Base-by-base conservation (phyloP, 352 stramenopile genomes). In the Globisporangium megalacanthum region DNA sequence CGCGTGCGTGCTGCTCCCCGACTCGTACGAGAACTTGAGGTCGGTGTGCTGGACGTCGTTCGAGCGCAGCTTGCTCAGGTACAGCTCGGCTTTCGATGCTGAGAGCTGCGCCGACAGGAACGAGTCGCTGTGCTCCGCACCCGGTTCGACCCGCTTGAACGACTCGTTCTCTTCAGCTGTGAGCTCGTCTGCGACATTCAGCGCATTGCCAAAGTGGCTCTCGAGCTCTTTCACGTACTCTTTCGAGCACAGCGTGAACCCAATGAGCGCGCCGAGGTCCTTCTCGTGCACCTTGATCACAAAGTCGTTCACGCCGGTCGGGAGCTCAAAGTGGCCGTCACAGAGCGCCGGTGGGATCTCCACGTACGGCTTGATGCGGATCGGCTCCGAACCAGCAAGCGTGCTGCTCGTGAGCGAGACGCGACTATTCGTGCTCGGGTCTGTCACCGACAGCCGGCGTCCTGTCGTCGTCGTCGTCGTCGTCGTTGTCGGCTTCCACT, bases 201-300 rank as follows among this genome's bases (percentile, higher is more conserved):
- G 49, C 8, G 69, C 62, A 20, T 78, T 62, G 2, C 62, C 64
- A 49, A 91, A 91, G 62, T 87, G 77, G 5, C 68, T 57, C 56
- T 92, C 75, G 19, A 95, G 65, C 49, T 86, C 72, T 46, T 86
- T 56, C 8, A 89, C 70, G 58, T 95, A 95, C 48, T 72, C 72
- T 20, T 73, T 66, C 0, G 81, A 93, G 48, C 77, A 87, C 19
- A 95, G 71, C 25, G 83, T 88, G 49, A 90, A 95, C 25, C 72
- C 82, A 29, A 95, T 92, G 9, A 95, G 55, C 8, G 85, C 90
- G 11, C 85, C 83, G 39, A 93, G 66, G 35, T 95, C 85, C 44
- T 90, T 85, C 52, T 93, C 83, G 51, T 90, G 73, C 22, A 92
- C 75, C 36, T 85, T 79, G n/a, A 93, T 80, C 13, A 88, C 78